These are phyloP conservation scores for Excoecaria cochinchinensis DNA, from an alignment of 345 rosid species.

Conservation along the genomic window DNA sequence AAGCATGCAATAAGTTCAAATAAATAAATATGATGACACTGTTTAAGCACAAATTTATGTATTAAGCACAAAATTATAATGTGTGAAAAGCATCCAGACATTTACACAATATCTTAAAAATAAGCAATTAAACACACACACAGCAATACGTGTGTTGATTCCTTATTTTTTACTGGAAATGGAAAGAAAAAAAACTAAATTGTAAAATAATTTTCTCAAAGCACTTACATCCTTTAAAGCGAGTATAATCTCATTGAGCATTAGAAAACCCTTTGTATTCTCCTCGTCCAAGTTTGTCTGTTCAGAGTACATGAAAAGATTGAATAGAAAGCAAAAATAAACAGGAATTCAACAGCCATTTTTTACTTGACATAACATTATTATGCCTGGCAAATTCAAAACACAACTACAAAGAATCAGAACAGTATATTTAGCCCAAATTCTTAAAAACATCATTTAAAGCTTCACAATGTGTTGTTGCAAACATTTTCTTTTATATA, in stretches of 20 bases:
- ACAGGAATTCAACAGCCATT: conserved; percentile 11
- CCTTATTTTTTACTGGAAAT: conserved; percentile 6
- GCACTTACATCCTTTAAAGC: conserved; percentile 77
- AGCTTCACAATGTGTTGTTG: not conserved
- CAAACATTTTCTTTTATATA: not conserved
- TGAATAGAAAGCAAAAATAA: not conserved
- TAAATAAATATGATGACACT: not conserved
- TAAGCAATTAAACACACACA: not conserved
- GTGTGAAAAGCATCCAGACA: not conserved
- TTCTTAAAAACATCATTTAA: not conserved
- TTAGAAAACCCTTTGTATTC: conserved; percentile 70
- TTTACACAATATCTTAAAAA: not conserved
- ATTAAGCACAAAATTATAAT: not conserved
- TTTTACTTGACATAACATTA: not conserved
- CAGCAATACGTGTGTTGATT: not conserved
- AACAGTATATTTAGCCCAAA: not conserved
- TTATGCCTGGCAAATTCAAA: not conserved
- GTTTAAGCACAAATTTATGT: not conserved
- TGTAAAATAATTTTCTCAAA: not conserved
- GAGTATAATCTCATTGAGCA: conserved; percentile 86
- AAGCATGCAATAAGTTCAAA: not conserved
- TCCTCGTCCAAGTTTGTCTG: conserved; percentile 70
- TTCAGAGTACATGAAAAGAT: conserved; percentile 28
- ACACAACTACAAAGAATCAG: not conserved
- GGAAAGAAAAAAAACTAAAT: not conserved